Evolutionary conservation across 306 rosid genomes (phyloP).

Genomic region (Prunus campanulata): DNA sequence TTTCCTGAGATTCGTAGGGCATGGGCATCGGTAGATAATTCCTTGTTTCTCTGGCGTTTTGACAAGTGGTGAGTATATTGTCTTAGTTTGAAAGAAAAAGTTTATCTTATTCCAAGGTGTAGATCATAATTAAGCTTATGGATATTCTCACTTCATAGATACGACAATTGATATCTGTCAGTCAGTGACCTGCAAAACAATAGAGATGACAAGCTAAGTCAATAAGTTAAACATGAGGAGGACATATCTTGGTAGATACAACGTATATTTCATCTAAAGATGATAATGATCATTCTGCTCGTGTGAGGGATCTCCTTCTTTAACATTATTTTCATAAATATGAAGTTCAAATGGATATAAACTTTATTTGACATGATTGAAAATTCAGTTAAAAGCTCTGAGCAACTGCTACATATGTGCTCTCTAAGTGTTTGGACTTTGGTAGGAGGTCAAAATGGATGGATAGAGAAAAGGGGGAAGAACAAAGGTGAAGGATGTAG

Average conservation of each 20-base stretch:
- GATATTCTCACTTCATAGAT: conserved; percentile 4
- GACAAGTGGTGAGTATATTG: conserved; percentile 77
- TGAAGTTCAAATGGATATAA: too few species aligned
- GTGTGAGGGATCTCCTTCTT: not conserved
- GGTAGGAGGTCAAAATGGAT: not conserved
- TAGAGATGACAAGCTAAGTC: not conserved
- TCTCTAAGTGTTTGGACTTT: not conserved
- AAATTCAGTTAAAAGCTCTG: not conserved
- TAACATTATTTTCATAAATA: too few species aligned
- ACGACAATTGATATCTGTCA: not conserved
- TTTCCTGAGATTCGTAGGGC: conserved; percentile 94
- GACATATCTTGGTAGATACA: not conserved
- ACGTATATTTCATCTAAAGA: not conserved
- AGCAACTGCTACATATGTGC: too few species aligned
- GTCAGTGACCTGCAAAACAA: not conserved
- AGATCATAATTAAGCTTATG: not conserved
- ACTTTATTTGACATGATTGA: too few species aligned
- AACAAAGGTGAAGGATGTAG: not conserved
- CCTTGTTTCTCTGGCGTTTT: conserved; percentile 96
- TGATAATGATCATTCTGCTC: not conserved
- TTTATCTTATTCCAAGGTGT: not conserved
- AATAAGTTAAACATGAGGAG: not conserved
- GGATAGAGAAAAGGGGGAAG: not conserved
- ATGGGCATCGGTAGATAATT: conserved; percentile 93
- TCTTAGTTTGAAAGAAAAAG: not conserved